A percentile compares a stretch with the other conserved stretches of the same genome.
These are phyloP conservation scores for Cladosporium sp. DNA, from an alignment of 2,329 filamentous ascomycete species.

Conservation along the genomic window DNA sequence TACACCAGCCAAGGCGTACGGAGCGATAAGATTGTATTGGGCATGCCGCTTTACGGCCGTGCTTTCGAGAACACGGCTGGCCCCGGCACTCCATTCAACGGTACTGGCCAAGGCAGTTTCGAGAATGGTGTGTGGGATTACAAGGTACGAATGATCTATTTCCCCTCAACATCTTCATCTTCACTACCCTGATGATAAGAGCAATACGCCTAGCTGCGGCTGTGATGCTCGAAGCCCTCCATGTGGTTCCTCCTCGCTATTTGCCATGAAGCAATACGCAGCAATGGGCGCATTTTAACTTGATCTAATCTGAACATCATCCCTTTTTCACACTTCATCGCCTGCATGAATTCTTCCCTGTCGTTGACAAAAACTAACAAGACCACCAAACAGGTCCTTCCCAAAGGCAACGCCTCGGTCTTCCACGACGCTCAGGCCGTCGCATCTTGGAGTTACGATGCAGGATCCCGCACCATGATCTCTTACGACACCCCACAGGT, in stretches of 20 bases:
- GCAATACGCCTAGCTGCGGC: slow-evolving; percentile 14
- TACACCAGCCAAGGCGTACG: slow-evolving; percentile 64
- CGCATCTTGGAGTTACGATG: slow-evolving; percentile 76
- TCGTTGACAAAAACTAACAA: neutral
- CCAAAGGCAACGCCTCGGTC: slow-evolving; percentile 65
- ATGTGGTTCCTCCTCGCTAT: slow-evolving; percentile 17
- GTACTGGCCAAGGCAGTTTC: slow-evolving; percentile 76
- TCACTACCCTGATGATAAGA: slow-evolving; percentile 15
- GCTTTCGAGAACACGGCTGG: slow-evolving; percentile 78
- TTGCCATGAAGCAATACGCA: slow-evolving; percentile 15
- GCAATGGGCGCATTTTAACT: slow-evolving; percentile 18
- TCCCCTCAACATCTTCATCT: neutral
- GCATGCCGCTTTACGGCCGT: slow-evolving; percentile 89
- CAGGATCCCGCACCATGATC: slow-evolving; percentile 63
- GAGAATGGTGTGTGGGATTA: slow-evolving; percentile 69
- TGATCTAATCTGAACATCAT: slow-evolving; percentile 14
- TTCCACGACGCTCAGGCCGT: slow-evolving; percentile 60
- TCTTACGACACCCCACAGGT: slow-evolving; percentile 71
- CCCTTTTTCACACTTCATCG: neutral
- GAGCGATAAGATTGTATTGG: slow-evolving; percentile 73
- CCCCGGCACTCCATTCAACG: slow-evolving; percentile 65
- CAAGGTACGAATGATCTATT: slow-evolving; percentile 20
- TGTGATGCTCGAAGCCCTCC: slow-evolving; percentile 14
- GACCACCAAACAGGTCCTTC: slow-evolving; percentile 55
- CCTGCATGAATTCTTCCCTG: neutral